Base-by-base conservation (phyloP, 345 rosid species). In the Gossypium stocksii region DNA sequence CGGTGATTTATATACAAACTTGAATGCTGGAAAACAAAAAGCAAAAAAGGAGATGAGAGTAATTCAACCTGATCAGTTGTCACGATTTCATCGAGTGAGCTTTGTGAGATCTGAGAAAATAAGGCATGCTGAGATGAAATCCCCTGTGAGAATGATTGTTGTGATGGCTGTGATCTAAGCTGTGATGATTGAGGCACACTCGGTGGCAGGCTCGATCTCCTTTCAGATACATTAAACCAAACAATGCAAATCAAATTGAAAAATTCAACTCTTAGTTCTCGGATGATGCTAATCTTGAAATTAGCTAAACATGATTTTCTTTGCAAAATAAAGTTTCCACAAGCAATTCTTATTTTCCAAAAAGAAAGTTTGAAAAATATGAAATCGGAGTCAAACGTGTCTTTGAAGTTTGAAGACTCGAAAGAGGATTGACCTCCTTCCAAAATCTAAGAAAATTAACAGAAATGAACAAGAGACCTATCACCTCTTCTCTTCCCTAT, bases 131-230 rank as follows among this genome's bases (percentile, higher is more conserved):
- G 99, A 72, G 94, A 87, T 52, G 99, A 90, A 77, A 82, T 75
- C 38, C 98, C 98, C 80, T 88, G 98, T 10, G 98, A 93, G 76
- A 88, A 85, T 3, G 97, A 96, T 73, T 93, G 98, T 74, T 88
- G 97, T 12, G 93, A 90, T 52, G 79, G 87, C 74, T 89, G 97
- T 0, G 93, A 85, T 63, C 89, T 83, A 78, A 78, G 71, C 85
- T 89, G 97, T 23, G 96, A 90, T 46, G 90, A 70, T 81, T 87
- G 94, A 41, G 82, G 77, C 76, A 86, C 87, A 75, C 70, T 75
- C 49, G 82, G 78, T 22, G 62, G 72, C 56, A 82, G 60, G 66
- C 81, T 83, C 72, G 89, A 77, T 79, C 93, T 86, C 88, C 99
- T 93, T 34, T 79, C 72, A 71, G 6, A 34, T 78, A 16, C 49